Percentiles rank a stretch among this genome's conserved stretches.
Conservation (phyloP, 371 early-diverging fungal species). For the Mortierella sp. region DNA sequence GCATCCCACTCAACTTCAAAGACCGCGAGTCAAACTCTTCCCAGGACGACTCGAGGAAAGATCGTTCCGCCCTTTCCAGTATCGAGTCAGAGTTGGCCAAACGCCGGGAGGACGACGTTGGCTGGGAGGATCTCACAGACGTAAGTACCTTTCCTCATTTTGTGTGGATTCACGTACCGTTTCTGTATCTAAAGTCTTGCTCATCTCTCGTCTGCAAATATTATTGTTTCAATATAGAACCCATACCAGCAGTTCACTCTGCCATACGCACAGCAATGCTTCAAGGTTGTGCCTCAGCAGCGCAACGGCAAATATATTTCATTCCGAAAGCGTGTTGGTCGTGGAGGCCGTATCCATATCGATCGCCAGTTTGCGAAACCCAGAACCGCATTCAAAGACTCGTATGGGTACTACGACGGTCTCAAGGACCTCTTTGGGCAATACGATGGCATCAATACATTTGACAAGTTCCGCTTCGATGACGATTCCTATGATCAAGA, state of each 20-base stretch:
- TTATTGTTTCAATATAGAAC: conserved; percentile 42
- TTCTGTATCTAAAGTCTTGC: too few species aligned
- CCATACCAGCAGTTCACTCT: conserved; percentile 65
- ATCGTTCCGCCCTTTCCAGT: conserved; percentile 41
- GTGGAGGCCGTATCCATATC: conserved; percentile 72
- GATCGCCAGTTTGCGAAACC: conserved; percentile 60
- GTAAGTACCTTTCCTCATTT: conserved; percentile 45
- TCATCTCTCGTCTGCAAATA: neutral
- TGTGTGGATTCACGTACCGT: neutral
- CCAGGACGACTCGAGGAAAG: conserved; percentile 42
- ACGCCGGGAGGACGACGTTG: conserved; percentile 65
- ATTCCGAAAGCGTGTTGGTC: conserved; percentile 70
- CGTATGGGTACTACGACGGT: conserved; percentile 23
- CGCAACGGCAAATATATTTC: conserved; percentile 41
- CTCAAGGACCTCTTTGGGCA: conserved; percentile 39
- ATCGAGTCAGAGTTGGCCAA: conserved; percentile 67
- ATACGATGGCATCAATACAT: conserved; percentile 47
- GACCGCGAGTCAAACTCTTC: conserved; percentile 31
- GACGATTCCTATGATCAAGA: conserved; percentile 67
- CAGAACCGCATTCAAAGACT: conserved; percentile 24
- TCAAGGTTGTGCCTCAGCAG: conserved; percentile 54
- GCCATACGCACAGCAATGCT: conserved; percentile 51
- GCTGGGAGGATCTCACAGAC: conserved; percentile 70
- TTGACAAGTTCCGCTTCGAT: conserved; percentile 60
- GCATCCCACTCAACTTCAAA: conserved; percentile 8